Base-by-base conservation (phyloP, 108 stramenopile genomes). In the Nannochloropsis gaditana region DNA sequence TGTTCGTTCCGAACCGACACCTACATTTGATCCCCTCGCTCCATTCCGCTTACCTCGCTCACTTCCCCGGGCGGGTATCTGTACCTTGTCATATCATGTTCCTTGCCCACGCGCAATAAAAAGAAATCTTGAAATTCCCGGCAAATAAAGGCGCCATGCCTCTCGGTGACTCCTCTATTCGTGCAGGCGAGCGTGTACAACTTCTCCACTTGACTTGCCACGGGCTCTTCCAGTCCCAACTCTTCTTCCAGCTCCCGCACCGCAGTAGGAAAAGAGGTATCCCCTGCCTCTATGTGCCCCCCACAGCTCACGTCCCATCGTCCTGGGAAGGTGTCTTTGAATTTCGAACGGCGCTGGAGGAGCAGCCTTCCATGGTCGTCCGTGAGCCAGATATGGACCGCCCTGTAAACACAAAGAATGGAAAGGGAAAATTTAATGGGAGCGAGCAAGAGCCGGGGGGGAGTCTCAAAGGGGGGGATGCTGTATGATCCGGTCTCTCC, bases 21-120 rank as follows among this genome's bases (percentile, higher is more conserved):
- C 31, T 31, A 31, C 31, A 31, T 31, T 31, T 31, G 0, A 31
- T 31, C n/a, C 59, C 59, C 59, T 73, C 8, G 19, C 59, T 73
- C 59, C 59, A 15, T 73, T n/a, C 59, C 59, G 19, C 59, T 73
- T 6, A 73, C 59, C 59, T 73, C 59, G n/a, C 19, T 73, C 59
- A 73, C 59, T n/a, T 73, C 59, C 59, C 59, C 59, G 19, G 59
- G 59, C 59, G 59, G 59, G 59, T 73, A 73, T n/a, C n/a, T 73
- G n/a, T 73, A 73, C 59, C 2, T 73, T 2, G 5, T 6, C 59
- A 73, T n/a, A n/a, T 73, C 59, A 73, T 73, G 59, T 2, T n/a
- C n/a, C 59, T 73, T 6, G 19, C 59, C 59, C 19, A 73, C 59
- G 4, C 59, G 15, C 6, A 73, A n/a, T 6, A 73, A n/a, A n/a